Evolutionary conservation across 2,329 filamentous ascomycete species (phyloP), one percentile per base, ranked within the genome.

Genomic region (Phyllosticta paracitricarpa): DNA sequence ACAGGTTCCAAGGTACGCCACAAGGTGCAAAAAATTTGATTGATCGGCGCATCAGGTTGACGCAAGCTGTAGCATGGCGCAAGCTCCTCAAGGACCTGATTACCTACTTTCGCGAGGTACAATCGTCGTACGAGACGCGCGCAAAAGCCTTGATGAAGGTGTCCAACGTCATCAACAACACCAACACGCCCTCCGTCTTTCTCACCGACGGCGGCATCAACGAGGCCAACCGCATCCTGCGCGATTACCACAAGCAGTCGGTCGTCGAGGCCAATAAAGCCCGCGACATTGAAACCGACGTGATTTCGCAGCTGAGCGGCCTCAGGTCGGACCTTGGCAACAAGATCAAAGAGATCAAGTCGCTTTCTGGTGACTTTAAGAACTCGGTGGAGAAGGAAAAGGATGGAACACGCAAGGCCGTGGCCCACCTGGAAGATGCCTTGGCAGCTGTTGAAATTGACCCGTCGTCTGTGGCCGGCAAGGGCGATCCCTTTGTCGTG

Each of bases 311-410:
- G 58, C 79, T 99, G 61, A 91, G 87, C 2, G 91, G 91, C 1
- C 78, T 99, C 59, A 81, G 94, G 62, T 92, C 86, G 69, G 94
- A 99, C 73, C 79, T 99, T 19, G 88, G 89, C 64, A 91, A 95
- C 73, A 99, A 99, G 78, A 96, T 96, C 74, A 99, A 97, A 75
- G 94, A 99, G 76, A 99, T 99, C 78, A 96, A 96, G 77, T 88
- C 86, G 66, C 79, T 99, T 17, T 89, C 91, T 5, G 89, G 91
- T 17, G 94, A 99, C 73, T 99, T 99, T 77, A 96, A 96, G 77
- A 99, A 96, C 72, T 89, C 88, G 0, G 91, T 99, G 9, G 91
- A 96, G 26, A 96, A 93, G 77, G 94, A 97, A 75, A 93, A 96
- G 79, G 92, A 97, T 22, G 79, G 74, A 19, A 97, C 94, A 0